Evolutionary conservation across 2,329 filamentous ascomycete species (phyloP).

Genomic region (Rhinocladiella mackenziei): DNA sequence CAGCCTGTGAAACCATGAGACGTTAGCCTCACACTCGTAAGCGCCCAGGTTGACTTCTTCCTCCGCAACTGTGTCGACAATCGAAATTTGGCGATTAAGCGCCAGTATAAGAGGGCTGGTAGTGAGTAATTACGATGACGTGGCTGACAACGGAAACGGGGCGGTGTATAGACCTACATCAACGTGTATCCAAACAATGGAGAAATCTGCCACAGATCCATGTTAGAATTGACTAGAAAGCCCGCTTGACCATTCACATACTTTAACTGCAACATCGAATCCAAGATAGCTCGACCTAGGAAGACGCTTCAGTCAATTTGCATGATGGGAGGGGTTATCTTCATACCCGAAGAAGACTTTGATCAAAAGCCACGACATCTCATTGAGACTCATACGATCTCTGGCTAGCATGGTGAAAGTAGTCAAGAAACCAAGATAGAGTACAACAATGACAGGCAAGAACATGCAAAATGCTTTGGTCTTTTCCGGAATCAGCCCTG

Average conservation of each 20-base stretch:
- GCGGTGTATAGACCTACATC: slow-evolving; percentile 25
- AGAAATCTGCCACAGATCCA: slow-evolving; percentile 24
- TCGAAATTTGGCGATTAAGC: slow-evolving; percentile 9
- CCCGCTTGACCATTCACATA: not conserved
- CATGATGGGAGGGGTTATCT: no score
- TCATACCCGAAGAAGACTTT: slow-evolving; percentile 59
- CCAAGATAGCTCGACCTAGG: slow-evolving; percentile 55
- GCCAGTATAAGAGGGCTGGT: slow-evolving; percentile 4
- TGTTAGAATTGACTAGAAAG: slow-evolving; percentile 6
- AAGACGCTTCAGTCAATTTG: no score
- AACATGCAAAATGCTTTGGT: slow-evolving; percentile 87
- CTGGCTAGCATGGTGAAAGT: slow-evolving; percentile 63
- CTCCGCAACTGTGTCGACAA: not conserved
- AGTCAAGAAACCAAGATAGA: slow-evolving; percentile 81
- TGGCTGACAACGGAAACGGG: slow-evolving; percentile 1
- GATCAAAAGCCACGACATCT: slow-evolving; percentile 59
- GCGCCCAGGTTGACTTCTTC: slow-evolving; percentile 10
- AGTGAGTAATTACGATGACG: slow-evolving; percentile 1
- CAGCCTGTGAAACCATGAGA: slow-evolving; percentile 38
- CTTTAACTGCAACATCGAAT: slow-evolving; percentile 48
- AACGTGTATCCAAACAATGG: slow-evolving; percentile 30
- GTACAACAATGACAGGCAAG: slow-evolving; percentile 68
- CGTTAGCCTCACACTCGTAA: slow-evolving; percentile 15
- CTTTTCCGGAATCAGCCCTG: slow-evolving; percentile 35
- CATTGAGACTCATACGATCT: slow-evolving; percentile 51